These are phyloP conservation scores for Gossypium anomalum DNA, from an alignment of 345 rosid genomes.

Conservation along the genomic window DNA sequence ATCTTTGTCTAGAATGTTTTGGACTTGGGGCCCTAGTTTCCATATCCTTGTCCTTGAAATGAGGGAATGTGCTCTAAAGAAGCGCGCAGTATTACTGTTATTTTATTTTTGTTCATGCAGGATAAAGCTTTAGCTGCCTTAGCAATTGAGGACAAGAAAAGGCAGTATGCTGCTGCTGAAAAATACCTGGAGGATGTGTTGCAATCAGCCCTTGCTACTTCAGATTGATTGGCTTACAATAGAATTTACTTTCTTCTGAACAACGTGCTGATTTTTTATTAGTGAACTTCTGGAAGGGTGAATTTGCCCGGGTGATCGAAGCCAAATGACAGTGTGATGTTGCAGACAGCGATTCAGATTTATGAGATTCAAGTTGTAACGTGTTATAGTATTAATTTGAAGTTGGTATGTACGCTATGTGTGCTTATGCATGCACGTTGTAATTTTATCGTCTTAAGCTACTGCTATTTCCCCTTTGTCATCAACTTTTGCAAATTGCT, in stretches of 20 bases:
- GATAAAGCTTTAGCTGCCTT: slow-evolving; percentile 90
- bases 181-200: slow-evolving; percentile 86
- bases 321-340: neutral
- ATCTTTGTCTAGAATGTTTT: neutral
- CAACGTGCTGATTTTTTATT: neutral
- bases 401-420: neutral
- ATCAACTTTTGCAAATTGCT: neutral
- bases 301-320: neutral
- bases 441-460: neutral
- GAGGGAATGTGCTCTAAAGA: neutral
- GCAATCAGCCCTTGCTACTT: slow-evolving; percentile 68
- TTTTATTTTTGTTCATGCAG: slow-evolving; percentile 31
- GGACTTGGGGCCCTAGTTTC: neutral
- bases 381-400: neutral
- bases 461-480: neutral
- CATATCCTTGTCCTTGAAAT: neutral
- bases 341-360: neutral
- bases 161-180: slow-evolving; percentile 86
- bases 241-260: neutral
- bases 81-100: neutral
- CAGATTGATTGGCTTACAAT: slow-evolving; percentile 23
- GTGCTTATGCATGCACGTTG: neutral
- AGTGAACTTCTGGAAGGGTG: neutral
- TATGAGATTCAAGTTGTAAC: neutral
- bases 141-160: slow-evolving; percentile 90